A percentile compares a stretch with the other conserved stretches of the same genome.
Evolutionary conservation across 2,329 filamentous ascomycete species (phyloP).

Genomic region (Meredithiella fracta): DNA sequence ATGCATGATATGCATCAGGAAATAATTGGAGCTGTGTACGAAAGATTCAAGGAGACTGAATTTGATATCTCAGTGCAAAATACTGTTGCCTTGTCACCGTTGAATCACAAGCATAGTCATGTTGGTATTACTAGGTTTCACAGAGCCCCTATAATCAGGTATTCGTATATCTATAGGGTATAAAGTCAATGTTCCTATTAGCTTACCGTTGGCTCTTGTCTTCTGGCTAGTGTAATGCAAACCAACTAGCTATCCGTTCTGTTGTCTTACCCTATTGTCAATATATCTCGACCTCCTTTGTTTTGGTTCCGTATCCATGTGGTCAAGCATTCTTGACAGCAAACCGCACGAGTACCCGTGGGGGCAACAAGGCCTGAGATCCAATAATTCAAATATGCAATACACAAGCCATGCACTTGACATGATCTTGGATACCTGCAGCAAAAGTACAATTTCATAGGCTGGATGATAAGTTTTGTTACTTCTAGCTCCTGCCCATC

Average conservation of each 20-base stretch:
- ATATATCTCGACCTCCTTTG: background rate
- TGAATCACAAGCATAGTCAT: too few relatives aligned
- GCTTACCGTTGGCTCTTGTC: background rate
- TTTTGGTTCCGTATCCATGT: background rate
- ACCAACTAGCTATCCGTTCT: background rate
- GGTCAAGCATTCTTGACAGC: too few relatives aligned
- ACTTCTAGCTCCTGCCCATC: too few relatives aligned
- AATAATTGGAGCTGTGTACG: background rate
- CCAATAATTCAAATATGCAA: background rate
- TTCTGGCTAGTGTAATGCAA: background rate
- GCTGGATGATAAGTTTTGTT: background rate
- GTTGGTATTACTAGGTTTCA: too few relatives aligned
- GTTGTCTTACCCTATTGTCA: background rate
- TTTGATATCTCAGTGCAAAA: too few relatives aligned
- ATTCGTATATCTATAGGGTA: too few relatives aligned
- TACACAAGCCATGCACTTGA: background rate
- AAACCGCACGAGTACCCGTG: background rate
- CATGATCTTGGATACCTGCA: slow-evolving; percentile 4
- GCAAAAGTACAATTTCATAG: background rate
- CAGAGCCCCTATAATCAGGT: too few relatives aligned
- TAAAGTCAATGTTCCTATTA: too few relatives aligned
- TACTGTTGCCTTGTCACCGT: too few relatives aligned
- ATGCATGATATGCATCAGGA: background rate
- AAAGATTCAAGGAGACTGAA: background rate
- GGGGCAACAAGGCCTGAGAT: background rate